Conservation (phyloP, 2,329 filamentous ascomycete genomes). For the Sporothrix pseudoabietina region DNA sequence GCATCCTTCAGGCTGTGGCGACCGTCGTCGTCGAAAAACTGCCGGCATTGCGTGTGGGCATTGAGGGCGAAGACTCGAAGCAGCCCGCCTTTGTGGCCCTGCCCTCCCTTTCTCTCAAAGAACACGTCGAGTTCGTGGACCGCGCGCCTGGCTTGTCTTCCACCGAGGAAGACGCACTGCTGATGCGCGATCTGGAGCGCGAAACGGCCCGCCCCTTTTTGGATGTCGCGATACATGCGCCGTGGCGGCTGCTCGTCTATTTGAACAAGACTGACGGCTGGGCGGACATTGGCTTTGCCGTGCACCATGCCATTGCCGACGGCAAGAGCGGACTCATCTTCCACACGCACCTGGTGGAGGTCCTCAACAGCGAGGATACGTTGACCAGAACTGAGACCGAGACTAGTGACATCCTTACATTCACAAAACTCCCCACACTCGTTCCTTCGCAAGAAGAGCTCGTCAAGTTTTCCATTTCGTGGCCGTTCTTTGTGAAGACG, state of each 20-base stretch:
- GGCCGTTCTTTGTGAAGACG: conserved; percentile 45
- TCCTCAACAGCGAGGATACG: conserved; percentile 42
- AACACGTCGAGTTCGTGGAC: conserved; percentile 47
- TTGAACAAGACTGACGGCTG: conserved; percentile 37
- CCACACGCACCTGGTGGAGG: conserved; percentile 50
- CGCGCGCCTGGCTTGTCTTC: conserved; percentile 27
- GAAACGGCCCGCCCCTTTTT: conserved; percentile 49
- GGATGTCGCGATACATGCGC: conserved; percentile 46
- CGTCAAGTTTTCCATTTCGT: conserved; percentile 47
- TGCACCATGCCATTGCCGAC: conserved; percentile 57
- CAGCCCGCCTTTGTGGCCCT: conserved; percentile 50
- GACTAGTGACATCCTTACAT: conserved; percentile 39
- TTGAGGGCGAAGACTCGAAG: conserved; percentile 49
- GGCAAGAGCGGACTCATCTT: conserved; percentile 54
- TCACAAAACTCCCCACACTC: conserved; percentile 42
- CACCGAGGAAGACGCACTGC: conserved; percentile 39
- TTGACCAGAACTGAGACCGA: not conserved
- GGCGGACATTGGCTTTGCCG: conserved; percentile 51
- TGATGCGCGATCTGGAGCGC: conserved; percentile 44
- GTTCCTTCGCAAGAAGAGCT: conserved; percentile 47
- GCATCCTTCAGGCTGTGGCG: conserved; percentile 46
- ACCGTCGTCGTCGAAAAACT: conserved; percentile 49
- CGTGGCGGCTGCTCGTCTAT: conserved; percentile 52
- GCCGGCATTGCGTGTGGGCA: conserved; percentile 53
- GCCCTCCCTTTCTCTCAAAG: conserved; percentile 46